These are phyloP conservation scores for Rheum nobile DNA, from an alignment of 148 eudicot genomes.

Conservation along the genomic window DNA sequence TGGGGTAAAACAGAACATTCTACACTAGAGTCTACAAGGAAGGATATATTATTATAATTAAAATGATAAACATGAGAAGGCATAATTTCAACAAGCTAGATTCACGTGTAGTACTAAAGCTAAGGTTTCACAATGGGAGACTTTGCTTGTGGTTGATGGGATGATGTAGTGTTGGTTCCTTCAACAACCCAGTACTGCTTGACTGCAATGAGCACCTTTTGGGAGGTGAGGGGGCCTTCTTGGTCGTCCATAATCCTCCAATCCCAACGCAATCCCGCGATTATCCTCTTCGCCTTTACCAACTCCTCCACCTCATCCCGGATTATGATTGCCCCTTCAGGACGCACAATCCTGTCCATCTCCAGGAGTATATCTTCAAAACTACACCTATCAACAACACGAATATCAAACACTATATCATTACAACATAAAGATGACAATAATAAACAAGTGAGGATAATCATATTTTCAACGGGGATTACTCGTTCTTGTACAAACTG, in stretches of 20 bases:
- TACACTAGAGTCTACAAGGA: too few relatives aligned
- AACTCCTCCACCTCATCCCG: conserved; percentile 79
- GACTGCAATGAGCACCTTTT: conserved; percentile 73
- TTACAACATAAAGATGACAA: too few relatives aligned
- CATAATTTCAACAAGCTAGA: too few relatives aligned
- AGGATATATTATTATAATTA: too few relatives aligned
- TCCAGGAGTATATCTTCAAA: conserved; percentile 78
- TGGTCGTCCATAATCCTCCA: conserved; percentile 70
- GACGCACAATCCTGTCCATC: conserved; percentile 91
- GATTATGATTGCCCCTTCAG: conserved; percentile 85
- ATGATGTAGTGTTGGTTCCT: conserved; percentile 51
- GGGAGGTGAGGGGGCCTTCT: conserved; percentile 72
- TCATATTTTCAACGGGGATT: conserved; percentile 8
- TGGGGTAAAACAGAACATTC: too few relatives aligned
- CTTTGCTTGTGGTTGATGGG: too few relatives aligned
- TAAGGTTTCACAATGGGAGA: too few relatives aligned
- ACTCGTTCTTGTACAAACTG: conserved; percentile 78
- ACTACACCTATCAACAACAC: conserved; percentile 35
- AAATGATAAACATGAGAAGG: too few relatives aligned
- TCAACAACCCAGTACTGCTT: conserved; percentile 75
- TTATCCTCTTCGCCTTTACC: conserved; percentile 57
- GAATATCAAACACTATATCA: too few relatives aligned
- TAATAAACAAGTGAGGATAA: not conserved
- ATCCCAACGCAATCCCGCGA: conserved; percentile 64
- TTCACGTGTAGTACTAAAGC: too few relatives aligned